Conservation (phyloP, 169 alveolate species). For the Plasmodium berghei region DNA sequence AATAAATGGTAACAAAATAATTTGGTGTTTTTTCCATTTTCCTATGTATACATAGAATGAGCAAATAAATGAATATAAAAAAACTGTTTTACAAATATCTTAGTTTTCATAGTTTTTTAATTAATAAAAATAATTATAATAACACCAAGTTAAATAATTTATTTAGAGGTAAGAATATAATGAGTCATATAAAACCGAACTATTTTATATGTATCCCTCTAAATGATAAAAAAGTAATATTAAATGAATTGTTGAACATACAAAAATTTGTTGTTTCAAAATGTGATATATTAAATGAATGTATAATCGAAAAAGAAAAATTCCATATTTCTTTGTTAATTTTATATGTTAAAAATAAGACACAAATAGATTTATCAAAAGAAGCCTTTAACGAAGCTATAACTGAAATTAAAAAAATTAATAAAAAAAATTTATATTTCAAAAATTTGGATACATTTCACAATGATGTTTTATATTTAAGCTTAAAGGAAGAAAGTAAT, state of each 20-base stretch:
- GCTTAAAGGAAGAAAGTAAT: slow-evolving; percentile 34
- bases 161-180: slow-evolving; percentile 7
- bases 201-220: slow-evolving; percentile 64
- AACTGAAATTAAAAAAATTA: slow-evolving; percentile 27
- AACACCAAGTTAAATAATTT: neutral
- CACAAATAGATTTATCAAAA: slow-evolving; percentile 34
- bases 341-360: slow-evolving; percentile 31
- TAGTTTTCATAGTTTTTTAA: neutral
- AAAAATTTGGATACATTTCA: slow-evolving; percentile 56
- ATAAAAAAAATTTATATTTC: slow-evolving; percentile 19
- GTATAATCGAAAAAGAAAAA: slow-evolving; percentile 51
- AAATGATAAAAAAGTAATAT: slow-evolving; percentile 1
- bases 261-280: slow-evolving; percentile 51
- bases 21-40: too few species aligned
- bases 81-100: neutral
- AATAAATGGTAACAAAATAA: too few species aligned
- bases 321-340: slow-evolving; percentile 66
- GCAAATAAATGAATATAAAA: neutral
- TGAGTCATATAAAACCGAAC: slow-evolving; percentile 32
- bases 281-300: slow-evolving; percentile 48
- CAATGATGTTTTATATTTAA: slow-evolving; percentile 58
- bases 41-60: too few species aligned
- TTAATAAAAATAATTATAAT: neutral
- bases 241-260: slow-evolving; percentile 45
- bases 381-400: slow-evolving; percentile 66